phyloP scores from a whole-genome alignment of 2,329 filamentous ascomycete genomes.

The Alternaria novae-zelandiae region DNA sequence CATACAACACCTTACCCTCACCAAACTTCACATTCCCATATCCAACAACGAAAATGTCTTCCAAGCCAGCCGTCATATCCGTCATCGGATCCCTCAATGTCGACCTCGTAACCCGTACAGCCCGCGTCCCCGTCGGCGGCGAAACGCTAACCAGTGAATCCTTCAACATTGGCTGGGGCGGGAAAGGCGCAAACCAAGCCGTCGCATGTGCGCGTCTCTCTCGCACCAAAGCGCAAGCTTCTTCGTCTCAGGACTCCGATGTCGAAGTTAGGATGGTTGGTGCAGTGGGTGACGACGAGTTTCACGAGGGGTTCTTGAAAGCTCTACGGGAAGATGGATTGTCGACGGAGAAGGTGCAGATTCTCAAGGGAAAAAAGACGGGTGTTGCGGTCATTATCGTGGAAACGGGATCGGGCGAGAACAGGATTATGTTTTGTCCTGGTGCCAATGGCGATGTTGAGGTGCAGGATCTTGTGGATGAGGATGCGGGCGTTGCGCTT shows the following conservation, averaged over 20 bases:
- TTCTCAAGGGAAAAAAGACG: constrained; percentile 53
- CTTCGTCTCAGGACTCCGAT: constrained; percentile 28
- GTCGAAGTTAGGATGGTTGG: constrained; percentile 58
- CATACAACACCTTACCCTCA: neutral
- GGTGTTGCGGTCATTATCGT: constrained; percentile 59
- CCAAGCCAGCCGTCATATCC: constrained; percentile 65
- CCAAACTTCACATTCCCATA: neutral
- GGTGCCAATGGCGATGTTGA: constrained; percentile 55
- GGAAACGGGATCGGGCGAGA: constrained; percentile 56
- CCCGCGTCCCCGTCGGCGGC: constrained; percentile 80
- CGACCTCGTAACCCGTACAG: constrained; percentile 87
- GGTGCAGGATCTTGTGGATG: constrained; percentile 46
- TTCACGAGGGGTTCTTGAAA: constrained; percentile 49
- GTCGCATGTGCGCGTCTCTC: constrained; percentile 86
- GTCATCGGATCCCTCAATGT: constrained; percentile 94
- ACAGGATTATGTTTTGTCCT: constrained; percentile 56
- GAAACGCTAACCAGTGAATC: constrained; percentile 84
- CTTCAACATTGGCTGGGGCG: constrained; percentile 82
- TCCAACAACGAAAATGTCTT: constrained; percentile 20
- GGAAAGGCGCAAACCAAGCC: constrained; percentile 96
- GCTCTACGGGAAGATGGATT: constrained; percentile 54
- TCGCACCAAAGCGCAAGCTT: constrained; percentile 52
- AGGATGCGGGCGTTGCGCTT: constrained; percentile 51
- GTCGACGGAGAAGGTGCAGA: constrained; percentile 48
- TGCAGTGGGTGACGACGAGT: constrained; percentile 56